Evolutionary conservation across 108 stramenopile species (phyloP).

Genomic region (Skeletonema costatum): DNA sequence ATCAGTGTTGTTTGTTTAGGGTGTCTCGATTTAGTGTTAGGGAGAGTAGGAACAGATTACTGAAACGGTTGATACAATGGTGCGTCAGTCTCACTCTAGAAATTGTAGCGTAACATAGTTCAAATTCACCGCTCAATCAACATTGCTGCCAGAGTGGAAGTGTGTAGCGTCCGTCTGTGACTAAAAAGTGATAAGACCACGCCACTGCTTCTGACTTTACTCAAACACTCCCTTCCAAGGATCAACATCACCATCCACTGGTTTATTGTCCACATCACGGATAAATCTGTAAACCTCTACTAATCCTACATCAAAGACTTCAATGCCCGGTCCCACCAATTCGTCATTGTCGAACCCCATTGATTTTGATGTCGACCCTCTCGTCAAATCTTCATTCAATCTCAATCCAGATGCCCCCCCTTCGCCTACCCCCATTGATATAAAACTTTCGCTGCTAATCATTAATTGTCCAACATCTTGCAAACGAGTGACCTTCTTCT

Average conservation of each 20-base stretch:
- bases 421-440: constrained; percentile 52
- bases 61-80: too few relatives aligned
- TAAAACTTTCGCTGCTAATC: constrained; percentile 44
- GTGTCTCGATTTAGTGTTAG: neutral
- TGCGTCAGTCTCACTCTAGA: too few relatives aligned
- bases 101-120: too few relatives aligned
- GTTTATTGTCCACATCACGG: constrained; percentile 48
- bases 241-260: constrained; percentile 45
- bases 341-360: constrained; percentile 45
- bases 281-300: constrained; percentile 51
- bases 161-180: too few relatives aligned
- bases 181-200: too few relatives aligned
- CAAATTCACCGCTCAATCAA: too few relatives aligned
- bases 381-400: constrained; percentile 49
- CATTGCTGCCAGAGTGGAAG: too few relatives aligned
- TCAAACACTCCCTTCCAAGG: constrained; percentile 44
- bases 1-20: neutral
- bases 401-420: constrained; percentile 44
- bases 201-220: neutral
- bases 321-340: constrained; percentile 36
- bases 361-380: constrained; percentile 41
- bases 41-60: neutral
- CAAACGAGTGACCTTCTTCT: constrained; percentile 12
- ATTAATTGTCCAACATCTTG: constrained; percentile 44
- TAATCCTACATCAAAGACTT: constrained; percentile 48